Evolutionary conservation across 768 basidiomycete species (phyloP).

Genomic region (Amanita exitialis): DNA sequence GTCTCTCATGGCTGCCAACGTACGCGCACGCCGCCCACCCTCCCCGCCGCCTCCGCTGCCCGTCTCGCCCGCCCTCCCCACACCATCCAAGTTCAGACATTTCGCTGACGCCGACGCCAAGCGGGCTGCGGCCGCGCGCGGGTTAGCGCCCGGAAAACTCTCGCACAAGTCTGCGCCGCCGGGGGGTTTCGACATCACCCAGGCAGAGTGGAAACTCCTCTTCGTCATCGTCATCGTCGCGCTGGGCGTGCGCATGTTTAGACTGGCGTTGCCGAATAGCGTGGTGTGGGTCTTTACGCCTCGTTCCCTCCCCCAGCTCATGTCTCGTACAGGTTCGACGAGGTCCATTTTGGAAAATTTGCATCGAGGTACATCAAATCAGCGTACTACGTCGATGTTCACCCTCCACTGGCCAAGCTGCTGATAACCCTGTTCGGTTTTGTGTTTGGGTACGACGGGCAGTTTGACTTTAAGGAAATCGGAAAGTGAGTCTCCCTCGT

Average conservation of each 20-base stretch:
- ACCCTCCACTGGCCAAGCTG: slow-evolving; percentile 93
- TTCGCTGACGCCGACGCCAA: slow-evolving; percentile 61
- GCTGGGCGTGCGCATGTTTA: slow-evolving; percentile 73
- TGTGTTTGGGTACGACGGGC: slow-evolving; percentile 79
- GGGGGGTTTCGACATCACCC: slow-evolving; percentile 56
- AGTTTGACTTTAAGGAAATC: slow-evolving; percentile 97
- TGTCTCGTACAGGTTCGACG: slow-evolving; percentile 66
- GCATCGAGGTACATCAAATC: slow-evolving; percentile 91
- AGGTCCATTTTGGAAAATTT: slow-evolving; percentile 98
- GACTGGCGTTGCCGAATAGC: slow-evolving; percentile 76
- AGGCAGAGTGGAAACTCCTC: slow-evolving; percentile 73
- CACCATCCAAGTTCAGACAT: slow-evolving; percentile 51
- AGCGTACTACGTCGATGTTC: slow-evolving; percentile 89
- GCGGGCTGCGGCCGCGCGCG: slow-evolving; percentile 59
- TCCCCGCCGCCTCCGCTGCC: slow-evolving; percentile 44
- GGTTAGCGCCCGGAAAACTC: slow-evolving; percentile 36
- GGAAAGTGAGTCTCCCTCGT: slow-evolving; percentile 58
- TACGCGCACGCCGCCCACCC: slow-evolving; percentile 60
- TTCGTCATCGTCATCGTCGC: slow-evolving; percentile 60
- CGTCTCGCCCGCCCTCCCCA: slow-evolving; percentile 22
- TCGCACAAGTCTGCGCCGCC: slow-evolving; percentile 32
- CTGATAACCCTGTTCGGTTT: slow-evolving; percentile 89
- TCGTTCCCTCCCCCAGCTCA: slow-evolving; percentile 2
- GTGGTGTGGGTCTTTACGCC: slow-evolving; percentile 67
- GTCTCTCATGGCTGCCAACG: slow-evolving; percentile 32